A percentile compares a stretch with the other conserved stretches of the same genome.
phyloP scores from a whole-genome alignment of 108 stramenopile species.

The Cyclotella kingstonii region DNA sequence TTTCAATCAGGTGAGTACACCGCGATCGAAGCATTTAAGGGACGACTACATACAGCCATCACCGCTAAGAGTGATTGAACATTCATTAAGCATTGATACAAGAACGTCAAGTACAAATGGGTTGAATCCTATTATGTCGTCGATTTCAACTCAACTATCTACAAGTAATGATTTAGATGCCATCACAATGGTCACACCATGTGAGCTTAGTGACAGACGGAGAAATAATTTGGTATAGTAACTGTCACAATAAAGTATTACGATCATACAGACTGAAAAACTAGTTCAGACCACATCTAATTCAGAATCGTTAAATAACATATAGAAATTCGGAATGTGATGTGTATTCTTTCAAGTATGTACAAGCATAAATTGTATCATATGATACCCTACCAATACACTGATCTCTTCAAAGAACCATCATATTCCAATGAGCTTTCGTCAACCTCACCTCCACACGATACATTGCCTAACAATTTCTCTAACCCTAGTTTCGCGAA shows the following conservation, averaged over 20 bases:
- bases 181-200: neutral
- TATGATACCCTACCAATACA: no score
- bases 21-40: neutral
- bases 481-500: slow-evolving; percentile 3
- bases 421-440: neutral
- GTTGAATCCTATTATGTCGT: no score
- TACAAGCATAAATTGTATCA: no score
- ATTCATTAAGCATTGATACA: slow-evolving; percentile 4
- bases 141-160: neutral
- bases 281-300: no score
- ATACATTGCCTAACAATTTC: neutral
- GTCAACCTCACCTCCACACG: neutral
- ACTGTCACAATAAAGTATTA: no score
- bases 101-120: slow-evolving; percentile 2
- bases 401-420: no score
- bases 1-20: neutral
- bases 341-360: no score
- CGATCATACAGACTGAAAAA: no score
- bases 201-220: neutral
- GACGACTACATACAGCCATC: slow-evolving; percentile 1
- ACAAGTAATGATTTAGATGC: neutral
- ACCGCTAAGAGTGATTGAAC: neutral
- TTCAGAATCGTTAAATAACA: no score
- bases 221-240: no score
- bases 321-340: no score